Percentiles rank a stretch among this genome's conserved stretches.
phyloP scores from a whole-genome alignment of 441 rosid genomes.

The Erodium moschatum region DNA sequence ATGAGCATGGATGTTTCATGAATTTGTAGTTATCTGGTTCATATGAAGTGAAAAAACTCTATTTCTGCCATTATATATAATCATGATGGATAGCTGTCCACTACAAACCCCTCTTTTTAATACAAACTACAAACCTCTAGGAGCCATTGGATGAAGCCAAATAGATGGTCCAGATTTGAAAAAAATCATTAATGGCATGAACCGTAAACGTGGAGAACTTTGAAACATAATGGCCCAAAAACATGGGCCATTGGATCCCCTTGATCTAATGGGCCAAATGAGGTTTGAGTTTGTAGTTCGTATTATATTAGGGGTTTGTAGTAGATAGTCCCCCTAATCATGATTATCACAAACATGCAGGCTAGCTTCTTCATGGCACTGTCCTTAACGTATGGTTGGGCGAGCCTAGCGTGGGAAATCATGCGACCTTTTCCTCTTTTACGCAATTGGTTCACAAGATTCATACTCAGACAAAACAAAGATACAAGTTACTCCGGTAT shows the following conservation, averaged over 20 bases:
- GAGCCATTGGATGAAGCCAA: too few relatives aligned
- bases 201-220: too few relatives aligned
- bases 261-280: too few relatives aligned
- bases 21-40: neutral
- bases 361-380: conserved; percentile 91
- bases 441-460: conserved; percentile 37
- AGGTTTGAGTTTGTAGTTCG: too few relatives aligned
- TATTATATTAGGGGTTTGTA: too few relatives aligned
- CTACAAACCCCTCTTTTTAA: too few relatives aligned
- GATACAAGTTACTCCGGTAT: conserved; percentile 26
- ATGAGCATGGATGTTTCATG: neutral
- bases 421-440: conserved; percentile 61
- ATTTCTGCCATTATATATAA: neutral
- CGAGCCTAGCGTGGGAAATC: conserved; percentile 71
- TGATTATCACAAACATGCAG: conserved; percentile 37
- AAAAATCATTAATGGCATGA: too few relatives aligned
- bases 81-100: too few relatives aligned
- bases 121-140: too few relatives aligned
- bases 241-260: too few relatives aligned
- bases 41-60: neutral
- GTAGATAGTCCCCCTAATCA: neutral
- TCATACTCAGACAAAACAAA: conserved; percentile 33
- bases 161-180: too few relatives aligned
- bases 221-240: too few relatives aligned
- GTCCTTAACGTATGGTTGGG: conserved; percentile 89